Evolutionary conservation across 2,329 filamentous ascomycete species (phyloP), one percentile per base, ranked within the genome.

Genomic region (Xylariales sp.): DNA sequence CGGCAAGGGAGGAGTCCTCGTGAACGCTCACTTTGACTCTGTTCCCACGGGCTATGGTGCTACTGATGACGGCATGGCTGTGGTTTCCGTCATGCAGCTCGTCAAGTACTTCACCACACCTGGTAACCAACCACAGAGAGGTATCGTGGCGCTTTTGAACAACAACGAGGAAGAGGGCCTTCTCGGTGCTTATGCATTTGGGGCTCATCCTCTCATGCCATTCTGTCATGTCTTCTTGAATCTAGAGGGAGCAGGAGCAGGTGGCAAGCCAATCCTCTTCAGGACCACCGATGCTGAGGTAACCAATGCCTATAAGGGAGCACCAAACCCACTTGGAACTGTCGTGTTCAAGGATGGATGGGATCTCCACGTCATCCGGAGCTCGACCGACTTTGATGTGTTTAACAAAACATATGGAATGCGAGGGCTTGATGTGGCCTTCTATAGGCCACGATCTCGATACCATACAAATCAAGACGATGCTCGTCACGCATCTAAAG

Each of bases 401-500:
- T 94, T 95, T 56, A 77, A 85, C 45, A 80, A 80, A 8, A 73
- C 80, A 40, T 77, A 88, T 44, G 90, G 89, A 4, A 78, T 95
- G 58, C 84, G 91, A 39, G 93, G 93, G 1, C 72, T 97, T 29
- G 93, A 98, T 60, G 76, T 97, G 45, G 89, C 93, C 5, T 98
- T 97, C 63, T 91, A 88, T 68, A 80, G 82, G 50, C 91, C 91
- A 2, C 77, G 93, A 39, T 78, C 88, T 15, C 74, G 87, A 43
- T 98, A 98, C 56, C 93, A 98, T 59, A 97, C 91, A 0, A 77
- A 88, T 46, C 81, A 95, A 56, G 93, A 98, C 59, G 88, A 95
- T 57, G 73, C 82, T 3, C 79, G 78, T 28, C 88, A 96, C 62
- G 85, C 89, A 0, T 85, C 80, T n/a, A 63, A 64, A 44, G 65